These are phyloP conservation scores for Hypsizygus marmoreus DNA, from an alignment of 768 basidiomycete genomes.

Conservation along the genomic window DNA sequence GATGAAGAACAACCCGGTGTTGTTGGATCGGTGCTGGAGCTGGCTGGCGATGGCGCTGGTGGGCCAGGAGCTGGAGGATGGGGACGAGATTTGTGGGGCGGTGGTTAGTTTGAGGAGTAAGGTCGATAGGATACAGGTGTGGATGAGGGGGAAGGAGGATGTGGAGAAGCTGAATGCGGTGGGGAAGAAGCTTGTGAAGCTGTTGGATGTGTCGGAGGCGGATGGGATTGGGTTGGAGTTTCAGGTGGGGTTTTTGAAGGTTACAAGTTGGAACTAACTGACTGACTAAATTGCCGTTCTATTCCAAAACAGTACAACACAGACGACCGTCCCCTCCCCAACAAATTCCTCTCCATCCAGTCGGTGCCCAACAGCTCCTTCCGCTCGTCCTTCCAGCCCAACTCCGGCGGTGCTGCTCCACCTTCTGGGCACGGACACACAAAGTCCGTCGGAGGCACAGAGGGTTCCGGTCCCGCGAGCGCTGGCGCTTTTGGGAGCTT, in stretches of 20 bases:
- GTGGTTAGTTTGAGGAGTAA: constrained; percentile 87
- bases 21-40: constrained; percentile 87
- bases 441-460: constrained; percentile 12
- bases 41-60: constrained; percentile 92
- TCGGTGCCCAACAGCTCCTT: constrained; percentile 66
- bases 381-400: constrained; percentile 61
- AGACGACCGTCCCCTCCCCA: constrained; percentile 80
- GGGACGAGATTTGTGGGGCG: constrained; percentile 78
- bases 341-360: constrained; percentile 83
- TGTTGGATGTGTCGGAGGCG: constrained; percentile 81
- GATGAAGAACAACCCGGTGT: constrained; percentile 78
- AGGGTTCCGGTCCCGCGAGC: constrained; percentile 14
- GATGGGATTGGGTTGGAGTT: constrained; percentile 89
- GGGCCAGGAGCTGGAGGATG: constrained; percentile 77
- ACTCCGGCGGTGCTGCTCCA: constrained; percentile 11
- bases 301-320: constrained; percentile 86
- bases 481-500: constrained; percentile 34
- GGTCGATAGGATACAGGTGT: constrained; percentile 89
- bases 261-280: constrained; percentile 1
- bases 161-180: constrained; percentile 83
- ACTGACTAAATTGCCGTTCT: neutral
- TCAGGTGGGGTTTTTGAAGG: constrained; percentile 55
- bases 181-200: constrained; percentile 79
- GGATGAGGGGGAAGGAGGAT: constrained; percentile 86
- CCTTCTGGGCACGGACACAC: constrained; percentile 19